Percentiles rank a stretch among this genome's conserved stretches.
Evolutionary conservation across 345 rosid species (phyloP).

Genomic region (Noccaea bulbosa): DNA sequence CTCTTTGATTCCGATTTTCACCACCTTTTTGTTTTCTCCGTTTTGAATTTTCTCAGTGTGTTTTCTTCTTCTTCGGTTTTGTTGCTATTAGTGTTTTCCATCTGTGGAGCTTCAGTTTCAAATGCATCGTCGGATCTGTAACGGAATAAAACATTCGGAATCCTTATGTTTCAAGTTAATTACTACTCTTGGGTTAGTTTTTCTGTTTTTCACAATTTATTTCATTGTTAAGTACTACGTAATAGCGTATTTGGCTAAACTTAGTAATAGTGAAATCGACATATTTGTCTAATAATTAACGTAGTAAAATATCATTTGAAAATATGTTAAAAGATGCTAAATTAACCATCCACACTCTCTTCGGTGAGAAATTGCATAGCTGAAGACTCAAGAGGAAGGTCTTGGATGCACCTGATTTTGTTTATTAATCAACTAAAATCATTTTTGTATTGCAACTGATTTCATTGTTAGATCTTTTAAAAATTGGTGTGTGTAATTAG

Average conservation of each 20-base stretch:
- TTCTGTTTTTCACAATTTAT: neutral
- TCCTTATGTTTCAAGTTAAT: neutral
- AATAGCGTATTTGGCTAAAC: neutral
- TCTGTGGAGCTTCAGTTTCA: conserved; percentile 3
- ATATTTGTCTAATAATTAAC: neutral
- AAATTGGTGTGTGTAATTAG: neutral
- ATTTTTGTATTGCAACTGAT: neutral
- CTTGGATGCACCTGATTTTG: too few relatives aligned
- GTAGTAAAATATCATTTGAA: neutral
- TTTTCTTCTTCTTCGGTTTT: neutral
- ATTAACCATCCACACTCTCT: too few relatives aligned
- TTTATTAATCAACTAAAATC: too few relatives aligned
- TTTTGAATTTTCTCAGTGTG: conserved; percentile 3
- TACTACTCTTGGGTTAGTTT: neutral
- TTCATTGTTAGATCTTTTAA: neutral
- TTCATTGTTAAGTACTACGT: conserved; percentile 6
- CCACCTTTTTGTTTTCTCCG: neutral
- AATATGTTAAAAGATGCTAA: too few relatives aligned
- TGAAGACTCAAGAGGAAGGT: too few relatives aligned
- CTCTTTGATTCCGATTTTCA: conserved; percentile 46
- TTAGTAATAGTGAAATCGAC: neutral
- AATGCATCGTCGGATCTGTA: neutral
- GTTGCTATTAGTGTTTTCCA: neutral
- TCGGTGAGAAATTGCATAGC: too few relatives aligned
- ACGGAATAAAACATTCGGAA: conserved; percentile 23